Conservation (phyloP, 2,329 filamentous ascomycete species). For the Penicillium frequentans region DNA sequence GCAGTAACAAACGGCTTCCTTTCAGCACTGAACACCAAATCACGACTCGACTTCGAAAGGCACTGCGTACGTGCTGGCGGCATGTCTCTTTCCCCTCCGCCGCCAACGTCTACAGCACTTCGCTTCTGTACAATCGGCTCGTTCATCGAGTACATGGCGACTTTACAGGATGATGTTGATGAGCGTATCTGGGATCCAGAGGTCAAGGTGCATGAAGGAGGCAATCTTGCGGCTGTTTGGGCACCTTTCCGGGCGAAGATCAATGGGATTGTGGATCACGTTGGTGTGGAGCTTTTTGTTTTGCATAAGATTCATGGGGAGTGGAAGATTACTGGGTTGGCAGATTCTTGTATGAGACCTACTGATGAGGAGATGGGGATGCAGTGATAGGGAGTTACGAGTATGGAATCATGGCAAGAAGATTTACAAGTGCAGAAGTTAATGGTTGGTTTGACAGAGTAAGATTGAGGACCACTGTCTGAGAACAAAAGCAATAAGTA, state of each 20-base stretch:
- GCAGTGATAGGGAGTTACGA: neutral
- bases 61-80: slow-evolving; percentile 35
- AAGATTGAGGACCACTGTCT: too few species aligned
- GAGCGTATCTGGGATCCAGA: slow-evolving; percentile 38
- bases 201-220: slow-evolving; percentile 30
- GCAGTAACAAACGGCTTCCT: slow-evolving; percentile 31
- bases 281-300: slow-evolving; percentile 37
- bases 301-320: slow-evolving; percentile 33
- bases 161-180: slow-evolving; percentile 31
- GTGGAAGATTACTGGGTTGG: slow-evolving; percentile 38
- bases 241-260: slow-evolving; percentile 37
- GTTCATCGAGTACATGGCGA: slow-evolving; percentile 33
- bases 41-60: slow-evolving; percentile 32
- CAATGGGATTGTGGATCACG: slow-evolving; percentile 36
- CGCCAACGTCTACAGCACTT: slow-evolving; percentile 24
- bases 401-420: too few species aligned
- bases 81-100: slow-evolving; percentile 35
- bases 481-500: too few species aligned
- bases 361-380: slow-evolving; percentile 29
- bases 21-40: slow-evolving; percentile 31
- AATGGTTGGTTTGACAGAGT: too few species aligned
- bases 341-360: slow-evolving; percentile 35
- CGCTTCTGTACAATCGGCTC: slow-evolving; percentile 38
- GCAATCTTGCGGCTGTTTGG: slow-evolving; percentile 35
- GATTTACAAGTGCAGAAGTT: neutral